phyloP scores from a whole-genome alignment of 2,329 filamentous ascomycete genomes.

The Pleoardoris graminearum region DNA sequence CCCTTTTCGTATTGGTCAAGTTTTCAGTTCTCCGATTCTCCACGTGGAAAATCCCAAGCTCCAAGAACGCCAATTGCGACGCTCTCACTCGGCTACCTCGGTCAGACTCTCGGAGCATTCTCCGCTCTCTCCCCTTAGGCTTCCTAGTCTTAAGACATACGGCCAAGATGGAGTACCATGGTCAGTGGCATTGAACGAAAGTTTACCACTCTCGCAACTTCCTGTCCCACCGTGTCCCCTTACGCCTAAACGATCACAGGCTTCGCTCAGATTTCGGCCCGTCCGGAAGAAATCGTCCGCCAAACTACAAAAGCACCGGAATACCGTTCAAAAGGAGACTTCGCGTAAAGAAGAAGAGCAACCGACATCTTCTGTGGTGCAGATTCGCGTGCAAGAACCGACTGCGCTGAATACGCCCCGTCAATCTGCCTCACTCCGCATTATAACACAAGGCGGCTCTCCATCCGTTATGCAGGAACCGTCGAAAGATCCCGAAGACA shows the following conservation, averaged over 20 bases:
- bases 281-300: not conserved
- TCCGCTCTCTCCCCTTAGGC: conserved; percentile 27
- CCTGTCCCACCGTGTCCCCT: conserved; percentile 21
- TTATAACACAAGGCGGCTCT: conserved; percentile 14
- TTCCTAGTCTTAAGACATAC: conserved; percentile 33
- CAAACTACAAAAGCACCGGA: not conserved
- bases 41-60: conserved; percentile 16
- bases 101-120: conserved; percentile 27
- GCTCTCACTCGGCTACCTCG: conserved; percentile 39
- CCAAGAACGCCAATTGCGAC: conserved; percentile 27
- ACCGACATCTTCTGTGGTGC: conserved; percentile 6
- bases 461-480: not conserved
- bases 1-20: conserved; percentile 24
- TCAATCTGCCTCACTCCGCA: conserved; percentile 19
- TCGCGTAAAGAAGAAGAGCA: not conserved
- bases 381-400: conserved; percentile 27
- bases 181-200: conserved; percentile 34
- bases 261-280: conserved; percentile 4
- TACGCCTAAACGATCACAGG: conserved; percentile 17
- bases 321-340: not conserved
- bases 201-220: conserved; percentile 36
- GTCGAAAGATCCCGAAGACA: conserved; percentile 8
- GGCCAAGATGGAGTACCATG: conserved; percentile 31
- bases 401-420: conserved; percentile 20
- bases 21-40: conserved; percentile 39